These are phyloP conservation scores for Exophiala spinifera DNA, from an alignment of 2,329 filamentous ascomycete species.

Conservation along the genomic window DNA sequence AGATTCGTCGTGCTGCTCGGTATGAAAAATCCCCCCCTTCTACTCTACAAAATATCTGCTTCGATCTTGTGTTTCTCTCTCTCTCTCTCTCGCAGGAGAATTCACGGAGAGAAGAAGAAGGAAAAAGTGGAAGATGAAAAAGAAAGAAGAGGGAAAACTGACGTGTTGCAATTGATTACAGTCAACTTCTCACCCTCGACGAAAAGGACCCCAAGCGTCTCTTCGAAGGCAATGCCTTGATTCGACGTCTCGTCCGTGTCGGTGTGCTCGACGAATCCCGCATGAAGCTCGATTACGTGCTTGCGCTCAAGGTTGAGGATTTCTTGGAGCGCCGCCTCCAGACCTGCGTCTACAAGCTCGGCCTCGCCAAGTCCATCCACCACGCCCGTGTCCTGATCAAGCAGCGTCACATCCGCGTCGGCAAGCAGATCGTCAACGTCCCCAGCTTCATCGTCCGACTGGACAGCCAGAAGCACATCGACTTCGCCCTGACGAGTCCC, in stretches of 20 bases:
- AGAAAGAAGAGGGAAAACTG: conserved; percentile 7
- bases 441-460: conserved; percentile 99
- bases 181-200: conserved; percentile 99
- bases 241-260: conserved; percentile 99
- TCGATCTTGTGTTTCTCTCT: no score
- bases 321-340: conserved; percentile 99
- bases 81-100: no score
- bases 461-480: conserved; percentile 99
- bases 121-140: neutral
- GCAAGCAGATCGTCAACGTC: conserved; percentile 99
- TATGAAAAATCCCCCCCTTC: conserved; percentile 48
- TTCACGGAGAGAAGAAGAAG: no score
- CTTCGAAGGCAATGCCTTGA: conserved; percentile 99
- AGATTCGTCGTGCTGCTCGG: conserved; percentile 99
- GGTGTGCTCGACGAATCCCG: conserved; percentile 99
- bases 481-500: conserved; percentile 95
- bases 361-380: conserved; percentile 99
- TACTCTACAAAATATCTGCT: no score
- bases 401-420: conserved; percentile 98
- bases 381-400: conserved; percentile 99
- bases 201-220: conserved; percentile 99
- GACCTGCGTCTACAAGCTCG: conserved; percentile 99
- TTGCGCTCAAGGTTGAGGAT: conserved; percentile 98
- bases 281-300: conserved; percentile 99
- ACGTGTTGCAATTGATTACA: conserved; percentile 40